Evolutionary conservation across 306 rosid species (phyloP).

Genomic region (Pachyrhizus erosus): DNA sequence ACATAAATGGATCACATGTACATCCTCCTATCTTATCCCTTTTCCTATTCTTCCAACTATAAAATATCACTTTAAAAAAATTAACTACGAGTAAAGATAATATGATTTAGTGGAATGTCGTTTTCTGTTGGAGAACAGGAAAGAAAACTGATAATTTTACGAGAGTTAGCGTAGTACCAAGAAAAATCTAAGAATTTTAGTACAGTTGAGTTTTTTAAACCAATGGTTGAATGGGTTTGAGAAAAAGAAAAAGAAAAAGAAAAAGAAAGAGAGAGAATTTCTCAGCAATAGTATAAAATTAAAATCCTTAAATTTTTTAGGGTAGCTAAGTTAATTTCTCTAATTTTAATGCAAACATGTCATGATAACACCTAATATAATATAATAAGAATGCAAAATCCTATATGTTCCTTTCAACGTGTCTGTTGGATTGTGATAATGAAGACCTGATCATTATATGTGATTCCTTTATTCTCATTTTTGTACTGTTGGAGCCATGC

Average conservation of each 20-base stretch:
- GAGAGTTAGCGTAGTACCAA: neutral
- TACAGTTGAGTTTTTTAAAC: neutral
- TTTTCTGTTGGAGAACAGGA: neutral
- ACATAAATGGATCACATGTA: neutral
- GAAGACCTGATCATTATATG: slow-evolving; percentile 69
- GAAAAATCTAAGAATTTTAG: neutral
- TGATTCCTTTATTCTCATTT: slow-evolving; percentile 59
- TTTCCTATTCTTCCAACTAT: neutral
- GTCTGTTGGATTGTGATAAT: slow-evolving; percentile 29
- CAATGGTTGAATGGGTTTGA: neutral
- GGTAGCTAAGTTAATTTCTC: neutral
- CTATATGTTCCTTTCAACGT: neutral
- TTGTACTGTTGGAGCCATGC: slow-evolving; percentile 99
- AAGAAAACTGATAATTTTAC: neutral
- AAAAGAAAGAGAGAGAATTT: neutral
- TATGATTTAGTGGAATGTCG: neutral
- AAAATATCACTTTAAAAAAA: neutral
- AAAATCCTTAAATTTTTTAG: neutral
- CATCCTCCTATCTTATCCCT: neutral
- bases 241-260: neutral
- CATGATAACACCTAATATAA: neutral
- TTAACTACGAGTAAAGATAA: neutral
- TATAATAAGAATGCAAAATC: neutral
- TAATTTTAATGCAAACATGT: neutral
- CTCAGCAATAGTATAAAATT: neutral